Evolutionary conservation across 73 alveolate genomes (phyloP), one percentile per base, ranked within the genome.

Genomic region (Uronychia binucleata): DNA sequence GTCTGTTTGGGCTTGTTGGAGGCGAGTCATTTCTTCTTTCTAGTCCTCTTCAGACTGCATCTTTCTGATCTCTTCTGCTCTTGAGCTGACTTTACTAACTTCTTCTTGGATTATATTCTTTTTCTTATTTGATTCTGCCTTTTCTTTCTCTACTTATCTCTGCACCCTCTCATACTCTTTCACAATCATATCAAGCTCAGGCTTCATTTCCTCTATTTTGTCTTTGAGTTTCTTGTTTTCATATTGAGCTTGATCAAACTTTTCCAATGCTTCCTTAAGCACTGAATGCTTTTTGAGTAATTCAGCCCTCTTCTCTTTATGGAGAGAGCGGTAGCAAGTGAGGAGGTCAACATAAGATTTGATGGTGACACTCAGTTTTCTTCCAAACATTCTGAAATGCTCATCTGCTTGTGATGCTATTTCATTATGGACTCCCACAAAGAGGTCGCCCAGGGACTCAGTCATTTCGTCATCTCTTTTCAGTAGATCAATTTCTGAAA

Each of bases 1-100:
- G 13, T 99, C 99, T 59, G 96, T 94, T 84, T 96, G 94, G 0
- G 99, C 99, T 57, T 90, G 96, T 90, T 88, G 93, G 14, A 98
- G 92, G 34, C 96, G 95, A 0, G 99, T 99, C 93, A 97, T 91
- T 34, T 98, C 99, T 90, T 95, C 89, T 28, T 93, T 93, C 57
- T 95, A 76, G 83, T 95, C 98, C 33, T 83, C 92, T 92, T 89
- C 86, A 59, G 97, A 96, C 58, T 96, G 89, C 31, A 92, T 75
- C 19, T 82, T 79, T 75, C 89, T 90, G 84, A 94, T 89, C 67
- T 96, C 98, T 30, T 75, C 78, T 33, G 94, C 95, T 76, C 91
- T 58, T 27, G 81, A 76, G 75, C 89, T 91, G 33, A 96, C 98
- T 14, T 75, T 79, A 79, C 85, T 87, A 31, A 88, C 93, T 83